These are phyloP conservation scores for Astraeus odoratus DNA, from an alignment of 768 basidiomycete species.

Conservation along the genomic window DNA sequence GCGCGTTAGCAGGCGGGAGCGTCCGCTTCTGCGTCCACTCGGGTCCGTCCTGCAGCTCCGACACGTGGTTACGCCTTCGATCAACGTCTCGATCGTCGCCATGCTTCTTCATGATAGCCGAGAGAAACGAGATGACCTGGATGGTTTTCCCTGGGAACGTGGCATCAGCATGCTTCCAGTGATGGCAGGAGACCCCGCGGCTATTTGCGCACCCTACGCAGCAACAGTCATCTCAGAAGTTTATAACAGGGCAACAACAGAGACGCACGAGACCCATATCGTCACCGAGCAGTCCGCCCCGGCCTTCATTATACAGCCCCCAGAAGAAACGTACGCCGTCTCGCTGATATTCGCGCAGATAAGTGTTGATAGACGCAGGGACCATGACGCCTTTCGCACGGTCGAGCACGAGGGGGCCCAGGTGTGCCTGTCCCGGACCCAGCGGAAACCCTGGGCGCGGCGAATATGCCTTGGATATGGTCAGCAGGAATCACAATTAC, in stretches of 20 bases:
- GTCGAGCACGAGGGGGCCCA: constrained; percentile 48
- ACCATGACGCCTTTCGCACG: constrained; percentile 40
- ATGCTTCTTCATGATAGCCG: constrained; percentile 84
- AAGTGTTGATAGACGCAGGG: constrained; percentile 71
- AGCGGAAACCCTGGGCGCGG: constrained; percentile 54
- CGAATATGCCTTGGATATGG: constrained; percentile 26
- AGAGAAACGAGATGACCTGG: constrained; percentile 83
- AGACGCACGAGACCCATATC: constrained; percentile 80
- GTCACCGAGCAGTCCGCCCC: constrained; percentile 85
- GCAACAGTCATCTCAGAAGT: constrained; percentile 14
- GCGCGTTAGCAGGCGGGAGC: constrained; percentile 59
- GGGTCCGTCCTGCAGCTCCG: constrained; percentile 50
- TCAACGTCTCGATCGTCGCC: constrained; percentile 59
- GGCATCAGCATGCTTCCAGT: constrained; percentile 5
- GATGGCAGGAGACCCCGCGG: not conserved
- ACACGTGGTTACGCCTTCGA: constrained; percentile 63
- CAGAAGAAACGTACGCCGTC: constrained; percentile 83
- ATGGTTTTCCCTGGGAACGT: constrained; percentile 76
- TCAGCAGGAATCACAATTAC: constrained; percentile 1
- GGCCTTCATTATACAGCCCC: constrained; percentile 54
- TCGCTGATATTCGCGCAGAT: constrained; percentile 86
- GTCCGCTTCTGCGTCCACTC: constrained; percentile 46
- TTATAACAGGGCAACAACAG: not conserved
- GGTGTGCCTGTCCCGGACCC: constrained; percentile 32
- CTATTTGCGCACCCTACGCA: not conserved